Evolutionary conservation across 129 eudicot species (phyloP).

Genomic region (Lactuca sativa): DNA sequence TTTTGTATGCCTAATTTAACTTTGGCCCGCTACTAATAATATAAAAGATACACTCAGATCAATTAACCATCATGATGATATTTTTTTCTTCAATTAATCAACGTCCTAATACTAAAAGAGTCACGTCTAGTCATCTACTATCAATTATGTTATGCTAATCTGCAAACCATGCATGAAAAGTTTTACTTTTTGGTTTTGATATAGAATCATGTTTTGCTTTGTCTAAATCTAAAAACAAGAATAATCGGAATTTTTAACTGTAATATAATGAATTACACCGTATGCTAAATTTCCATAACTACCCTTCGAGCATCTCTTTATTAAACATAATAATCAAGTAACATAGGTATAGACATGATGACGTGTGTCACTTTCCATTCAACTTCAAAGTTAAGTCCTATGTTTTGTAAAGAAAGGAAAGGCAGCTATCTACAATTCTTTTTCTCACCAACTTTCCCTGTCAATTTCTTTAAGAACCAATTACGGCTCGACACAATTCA

Average conservation of each 20-base stretch:
- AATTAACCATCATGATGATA: too few relatives aligned
- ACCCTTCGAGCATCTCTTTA: constrained; percentile 1
- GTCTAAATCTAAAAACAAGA: neutral
- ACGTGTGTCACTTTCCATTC: constrained; percentile 26
- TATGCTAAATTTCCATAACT: neutral
- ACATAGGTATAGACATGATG: constrained; percentile 11
- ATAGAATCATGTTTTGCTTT: neutral
- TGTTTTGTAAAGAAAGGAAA: constrained; percentile 27
- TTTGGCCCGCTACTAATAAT: too few relatives aligned
- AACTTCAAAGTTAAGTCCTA: constrained; percentile 22
- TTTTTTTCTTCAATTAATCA: too few relatives aligned
- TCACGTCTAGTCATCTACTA: too few relatives aligned
- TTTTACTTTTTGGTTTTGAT: too few relatives aligned
- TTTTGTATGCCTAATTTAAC: too few relatives aligned
- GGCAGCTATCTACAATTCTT: constrained; percentile 19
- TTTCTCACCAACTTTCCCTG: constrained; percentile 8
- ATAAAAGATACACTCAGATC: too few relatives aligned
- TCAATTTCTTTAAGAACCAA: constrained; percentile 13
- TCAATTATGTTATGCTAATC: neutral
- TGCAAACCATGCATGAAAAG: neutral
- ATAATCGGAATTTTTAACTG: neutral
- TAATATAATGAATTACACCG: neutral
- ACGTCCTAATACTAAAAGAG: too few relatives aligned
- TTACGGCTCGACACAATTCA: constrained; percentile 11
- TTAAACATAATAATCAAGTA: neutral